Conservation (phyloP, 768 basidiomycete genomes). For the Naganishia antarctica region DNA sequence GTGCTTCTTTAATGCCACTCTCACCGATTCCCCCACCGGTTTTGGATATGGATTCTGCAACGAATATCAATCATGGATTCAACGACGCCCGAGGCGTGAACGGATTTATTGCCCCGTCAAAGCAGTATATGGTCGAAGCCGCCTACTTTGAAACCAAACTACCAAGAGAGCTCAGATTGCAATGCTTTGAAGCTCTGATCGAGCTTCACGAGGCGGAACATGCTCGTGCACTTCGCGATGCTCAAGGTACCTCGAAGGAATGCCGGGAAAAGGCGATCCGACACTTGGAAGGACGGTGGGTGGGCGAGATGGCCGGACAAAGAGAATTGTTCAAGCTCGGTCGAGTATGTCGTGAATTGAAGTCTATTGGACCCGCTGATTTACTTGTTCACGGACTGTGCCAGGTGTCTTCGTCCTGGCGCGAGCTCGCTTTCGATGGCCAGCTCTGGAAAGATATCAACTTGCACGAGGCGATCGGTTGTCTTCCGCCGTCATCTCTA, state of each 20-base stretch:
- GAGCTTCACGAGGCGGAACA: constrained; percentile 61
- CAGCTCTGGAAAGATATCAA: constrained; percentile 74
- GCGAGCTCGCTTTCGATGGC: constrained; percentile 70
- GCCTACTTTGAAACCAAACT: constrained; percentile 49
- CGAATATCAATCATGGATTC: background rate
- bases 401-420: constrained; percentile 54
- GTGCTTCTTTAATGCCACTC: background rate
- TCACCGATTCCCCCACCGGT: background rate
- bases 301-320: constrained; percentile 67
- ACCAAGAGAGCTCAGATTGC: constrained; percentile 66
- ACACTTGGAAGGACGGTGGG: constrained; percentile 55
- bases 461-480: constrained; percentile 44
- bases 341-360: constrained; percentile 59
- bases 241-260: constrained; percentile 31
- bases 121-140: too few species aligned
- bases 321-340: constrained; percentile 73
- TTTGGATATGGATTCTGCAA: background rate
- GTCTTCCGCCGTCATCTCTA: constrained; percentile 9
- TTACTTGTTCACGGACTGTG: too few species aligned
- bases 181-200: constrained; percentile 59
- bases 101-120: too few species aligned
- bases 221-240: constrained; percentile 41
- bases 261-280: constrained; percentile 35
- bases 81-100: too few species aligned
- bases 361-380: background rate